These are phyloP conservation scores for Diplodia intermedia DNA, from an alignment of 2,329 filamentous ascomycete genomes.

Conservation along the genomic window DNA sequence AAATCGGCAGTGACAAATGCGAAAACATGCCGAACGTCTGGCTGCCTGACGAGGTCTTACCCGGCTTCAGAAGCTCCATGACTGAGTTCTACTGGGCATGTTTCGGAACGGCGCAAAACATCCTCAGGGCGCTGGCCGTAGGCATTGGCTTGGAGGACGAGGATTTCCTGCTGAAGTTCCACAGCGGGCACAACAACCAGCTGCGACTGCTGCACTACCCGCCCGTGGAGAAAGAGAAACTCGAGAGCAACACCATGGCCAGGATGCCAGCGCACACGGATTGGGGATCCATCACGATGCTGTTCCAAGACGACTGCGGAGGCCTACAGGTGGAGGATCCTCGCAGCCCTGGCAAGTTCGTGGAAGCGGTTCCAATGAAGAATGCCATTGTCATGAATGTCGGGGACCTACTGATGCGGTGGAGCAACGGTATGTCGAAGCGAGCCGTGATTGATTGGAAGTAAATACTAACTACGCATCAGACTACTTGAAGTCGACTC, in stretches of 20 bases:
- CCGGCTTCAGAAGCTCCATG: constrained; percentile 57
- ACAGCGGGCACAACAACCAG: constrained; percentile 65
- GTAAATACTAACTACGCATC: not conserved
- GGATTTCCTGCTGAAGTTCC: constrained; percentile 56
- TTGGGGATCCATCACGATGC: constrained; percentile 53
- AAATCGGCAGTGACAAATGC: constrained; percentile 55
- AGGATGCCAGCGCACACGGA: constrained; percentile 63
- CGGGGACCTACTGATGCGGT: constrained; percentile 30
- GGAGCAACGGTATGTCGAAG: constrained; percentile 25
- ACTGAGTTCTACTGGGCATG: constrained; percentile 59
- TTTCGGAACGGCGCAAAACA: constrained; percentile 51
- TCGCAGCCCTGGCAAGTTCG: constrained; percentile 15
- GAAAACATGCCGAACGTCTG: constrained; percentile 55
- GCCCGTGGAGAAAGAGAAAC: constrained; percentile 52
- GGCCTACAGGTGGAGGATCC: constrained; percentile 56
- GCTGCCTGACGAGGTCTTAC: constrained; percentile 55
- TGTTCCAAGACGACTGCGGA: constrained; percentile 62
- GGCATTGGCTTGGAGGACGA: constrained; percentile 58
- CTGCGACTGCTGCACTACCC: constrained; percentile 68
- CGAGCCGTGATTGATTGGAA: not conserved
- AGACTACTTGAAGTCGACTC: constrained; percentile 32
- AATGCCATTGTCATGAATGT: constrained; percentile 32
- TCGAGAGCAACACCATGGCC: constrained; percentile 53
- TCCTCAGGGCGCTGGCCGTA: constrained; percentile 55
- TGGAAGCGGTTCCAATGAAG: constrained; percentile 21